Percentiles rank a stretch among this genome's conserved stretches.
phyloP scores from a whole-genome alignment of 148 eudicot genomes.

The Heliosperma pusillum region DNA sequence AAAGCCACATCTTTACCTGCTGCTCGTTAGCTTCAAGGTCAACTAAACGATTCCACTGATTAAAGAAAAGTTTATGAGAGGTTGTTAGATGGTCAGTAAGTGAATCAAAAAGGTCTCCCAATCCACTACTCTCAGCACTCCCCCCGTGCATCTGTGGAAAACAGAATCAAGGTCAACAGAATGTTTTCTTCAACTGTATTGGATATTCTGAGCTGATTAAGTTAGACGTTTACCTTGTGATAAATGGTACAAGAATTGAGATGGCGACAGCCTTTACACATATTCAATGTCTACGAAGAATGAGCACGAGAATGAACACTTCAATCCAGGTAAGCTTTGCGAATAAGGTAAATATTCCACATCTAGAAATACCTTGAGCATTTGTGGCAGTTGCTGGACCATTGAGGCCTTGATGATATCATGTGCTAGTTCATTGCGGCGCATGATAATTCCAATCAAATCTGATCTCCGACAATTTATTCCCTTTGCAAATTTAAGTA shows the following conservation, averaged over 20 bases:
- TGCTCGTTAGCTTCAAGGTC: constrained; percentile 88
- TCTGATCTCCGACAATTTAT: constrained; percentile 64
- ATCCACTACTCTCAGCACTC: constrained; percentile 73
- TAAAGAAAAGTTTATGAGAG: constrained; percentile 59
- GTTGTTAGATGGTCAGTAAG: constrained; percentile 71
- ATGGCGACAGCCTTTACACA: constrained; percentile 86
- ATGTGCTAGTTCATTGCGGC: constrained; percentile 95
- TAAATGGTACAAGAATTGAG: constrained; percentile 73
- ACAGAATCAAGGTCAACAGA: constrained; percentile 21
- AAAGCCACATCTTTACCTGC: constrained; percentile 45
- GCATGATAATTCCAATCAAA: constrained; percentile 90
- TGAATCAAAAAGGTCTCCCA: constrained; percentile 66
- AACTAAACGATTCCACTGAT: constrained; percentile 74
- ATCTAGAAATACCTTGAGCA: constrained; percentile 58
- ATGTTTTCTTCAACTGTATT: not conserved
- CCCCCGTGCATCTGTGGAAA: constrained; percentile 73
- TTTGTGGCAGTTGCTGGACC: constrained; percentile 83
- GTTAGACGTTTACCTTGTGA: constrained; percentile 63
- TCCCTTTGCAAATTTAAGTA: constrained; percentile 50
- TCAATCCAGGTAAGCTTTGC: constrained; percentile 11
- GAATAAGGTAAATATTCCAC: not conserved
- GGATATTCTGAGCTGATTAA: not conserved
- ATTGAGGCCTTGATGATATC: constrained; percentile 70
- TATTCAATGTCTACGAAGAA: constrained; percentile 57
- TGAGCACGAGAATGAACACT: constrained; percentile 1